These are phyloP conservation scores for Hypericum perforatum DNA, from an alignment of 345 rosid genomes.

Conservation along the genomic window DNA sequence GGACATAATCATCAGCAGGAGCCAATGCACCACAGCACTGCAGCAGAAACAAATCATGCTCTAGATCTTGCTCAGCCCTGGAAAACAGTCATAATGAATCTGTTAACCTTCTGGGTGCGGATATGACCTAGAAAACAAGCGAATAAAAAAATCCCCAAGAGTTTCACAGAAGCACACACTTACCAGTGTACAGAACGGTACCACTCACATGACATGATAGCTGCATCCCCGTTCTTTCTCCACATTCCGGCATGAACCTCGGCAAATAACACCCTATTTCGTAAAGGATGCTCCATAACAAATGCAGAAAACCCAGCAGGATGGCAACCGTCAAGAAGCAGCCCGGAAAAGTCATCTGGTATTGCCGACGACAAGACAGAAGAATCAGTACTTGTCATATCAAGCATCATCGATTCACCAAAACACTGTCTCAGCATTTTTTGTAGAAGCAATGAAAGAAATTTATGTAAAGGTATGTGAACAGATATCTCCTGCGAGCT, in stretches of 20 bases:
- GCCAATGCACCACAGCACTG: slow-evolving; percentile 97
- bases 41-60: slow-evolving; percentile 83
- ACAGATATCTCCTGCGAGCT: slow-evolving; percentile 72
- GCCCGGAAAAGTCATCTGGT: slow-evolving; percentile 53
- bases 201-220: slow-evolving; percentile 56
- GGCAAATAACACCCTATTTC: slow-evolving; percentile 79
- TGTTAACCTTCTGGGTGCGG: too few species aligned
- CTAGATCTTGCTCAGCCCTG: slow-evolving; percentile 94
- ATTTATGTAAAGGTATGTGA: slow-evolving; percentile 72
- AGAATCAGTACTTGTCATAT: slow-evolving; percentile 17
- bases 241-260: slow-evolving; percentile 93
- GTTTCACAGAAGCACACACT: slow-evolving; percentile 5
- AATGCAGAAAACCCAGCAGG: slow-evolving; percentile 75
- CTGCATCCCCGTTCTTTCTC: slow-evolving; percentile 85
- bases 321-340: slow-evolving; percentile 46
- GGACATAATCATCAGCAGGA: slow-evolving; percentile 72
- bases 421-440: slow-evolving; percentile 53
- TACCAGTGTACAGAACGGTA: slow-evolving; percentile 79
- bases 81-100: slow-evolving; percentile 2
- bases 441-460: slow-evolving; percentile 67
- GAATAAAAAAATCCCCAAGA: too few species aligned
- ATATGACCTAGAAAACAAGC: too few species aligned
- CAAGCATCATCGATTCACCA: slow-evolving; percentile 40
- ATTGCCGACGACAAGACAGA: slow-evolving; percentile 21
- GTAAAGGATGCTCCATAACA: slow-evolving; percentile 86